Evolutionary conservation across 441 rosid species (phyloP).

Genomic region (Euphorbia schlechtendalii): DNA sequence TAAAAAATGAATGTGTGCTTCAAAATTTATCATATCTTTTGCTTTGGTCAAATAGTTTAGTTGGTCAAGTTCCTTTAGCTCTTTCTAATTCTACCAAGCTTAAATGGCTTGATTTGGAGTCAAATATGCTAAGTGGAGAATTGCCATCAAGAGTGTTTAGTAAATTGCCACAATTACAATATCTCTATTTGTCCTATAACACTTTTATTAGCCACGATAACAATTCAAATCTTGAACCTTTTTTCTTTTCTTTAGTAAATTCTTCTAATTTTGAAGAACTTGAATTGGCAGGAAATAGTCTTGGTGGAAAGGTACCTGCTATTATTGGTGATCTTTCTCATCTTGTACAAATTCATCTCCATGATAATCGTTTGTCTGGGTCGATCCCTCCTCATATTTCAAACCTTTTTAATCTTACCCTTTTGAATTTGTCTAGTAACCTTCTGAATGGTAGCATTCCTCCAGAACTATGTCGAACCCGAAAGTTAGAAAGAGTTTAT

Average conservation of each 20-base stretch:
- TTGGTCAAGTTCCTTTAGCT: conserved; percentile 49
- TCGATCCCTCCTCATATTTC: conserved; percentile 68
- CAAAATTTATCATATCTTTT: conserved; percentile 51
- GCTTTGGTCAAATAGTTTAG: conserved; percentile 70
- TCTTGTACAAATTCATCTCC: conserved; percentile 64
- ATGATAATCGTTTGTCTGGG: conserved; percentile 61
- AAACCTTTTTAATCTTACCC: conserved; percentile 61
- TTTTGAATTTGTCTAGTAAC: conserved; percentile 72
- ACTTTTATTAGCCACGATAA: conserved; percentile 52
- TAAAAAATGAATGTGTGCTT: conserved; percentile 44
- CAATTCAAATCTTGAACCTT: conserved; percentile 73
- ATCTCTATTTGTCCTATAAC: conserved; percentile 73
- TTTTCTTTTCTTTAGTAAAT: conserved; percentile 54
- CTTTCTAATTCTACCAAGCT: conserved; percentile 61
- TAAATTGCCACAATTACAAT: conserved; percentile 54
- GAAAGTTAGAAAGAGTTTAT: conserved; percentile 64
- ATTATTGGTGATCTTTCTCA: conserved; percentile 57
- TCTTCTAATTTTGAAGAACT: conserved; percentile 58
- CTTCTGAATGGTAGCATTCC: conserved; percentile 68
- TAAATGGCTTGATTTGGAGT: conserved; percentile 70
- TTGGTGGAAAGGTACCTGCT: conserved; percentile 60
- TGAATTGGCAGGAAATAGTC: conserved; percentile 64
- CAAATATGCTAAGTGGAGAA: conserved; percentile 59
- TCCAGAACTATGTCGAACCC: conserved; percentile 46
- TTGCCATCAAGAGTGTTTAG: conserved; percentile 50